Evolutionary conservation across 768 basidiomycete species (phyloP), one percentile per base, ranked within the genome.

Genomic region (Tubosaeta sp.): DNA sequence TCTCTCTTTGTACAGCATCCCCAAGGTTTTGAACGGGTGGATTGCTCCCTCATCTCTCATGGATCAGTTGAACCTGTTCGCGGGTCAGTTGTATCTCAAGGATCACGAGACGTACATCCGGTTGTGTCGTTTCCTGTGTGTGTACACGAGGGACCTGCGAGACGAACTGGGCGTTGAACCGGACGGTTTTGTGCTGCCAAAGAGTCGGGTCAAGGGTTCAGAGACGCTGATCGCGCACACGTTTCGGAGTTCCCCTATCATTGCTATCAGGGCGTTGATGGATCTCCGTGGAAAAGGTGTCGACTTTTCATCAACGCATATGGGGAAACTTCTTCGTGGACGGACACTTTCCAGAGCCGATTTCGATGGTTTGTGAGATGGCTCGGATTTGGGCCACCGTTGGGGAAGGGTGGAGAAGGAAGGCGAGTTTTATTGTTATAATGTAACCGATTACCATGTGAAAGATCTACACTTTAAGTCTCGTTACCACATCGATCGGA

Each of bases 31-130:
- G 1, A 18, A 19, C 1, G 30, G 36, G n/a, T 65, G 63, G 57
- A 46, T 46, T 8, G 49, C 60, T 1, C 41, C 49, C 2, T 35
- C 46, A 2, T 30, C 49, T 14, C 40, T 61, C 6, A 65, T 64
- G 22, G 47, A 45, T 18, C 73, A 76, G 40, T 60, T 79, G 36
- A 76, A 73, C 39, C 51, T 77, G 29, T 76, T 72, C 55, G 72
- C 76, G 11, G 78, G 76, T 2, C 75, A 79, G 49, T 64, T 79
- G 3, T 79, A 72, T 47, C 49, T 76, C 30, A 59, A 59, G 10
- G 58, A 71, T 19, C 58, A 66, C 24, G 49, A 50, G 11, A 56
- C 68, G 1, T 78, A 77, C 46, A 52, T 54, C 25, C 55, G 49
- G 2, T 34, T 74, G 14, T 76, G 76, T 49, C 52, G 59, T 18